Percentiles rank a stretch among this genome's conserved stretches.
Evolutionary conservation across 2,329 filamentous ascomycete species (phyloP).

Genomic region (Lecanicillium sp.): DNA sequence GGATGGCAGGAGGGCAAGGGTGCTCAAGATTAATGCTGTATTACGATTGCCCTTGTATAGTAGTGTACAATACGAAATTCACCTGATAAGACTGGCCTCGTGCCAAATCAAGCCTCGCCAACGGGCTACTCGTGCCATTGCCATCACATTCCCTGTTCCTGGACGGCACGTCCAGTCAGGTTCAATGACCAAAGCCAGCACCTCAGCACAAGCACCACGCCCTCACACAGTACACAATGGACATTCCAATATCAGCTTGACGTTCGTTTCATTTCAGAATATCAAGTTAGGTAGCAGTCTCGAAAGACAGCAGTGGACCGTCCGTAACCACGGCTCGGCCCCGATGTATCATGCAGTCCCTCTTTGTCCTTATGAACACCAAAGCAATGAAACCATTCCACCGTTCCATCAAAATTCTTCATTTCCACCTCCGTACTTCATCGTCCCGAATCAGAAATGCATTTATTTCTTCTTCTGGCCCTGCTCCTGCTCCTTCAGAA

Average conservation of each 20-base stretch:
- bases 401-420: slow-evolving; percentile 16
- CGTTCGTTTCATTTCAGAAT: slow-evolving; percentile 36
- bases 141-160: too few relatives aligned
- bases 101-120: too few relatives aligned
- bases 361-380: slow-evolving; percentile 44
- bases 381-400: slow-evolving; percentile 38
- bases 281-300: slow-evolving; percentile 35
- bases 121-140: too few relatives aligned
- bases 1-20: slow-evolving; percentile 64
- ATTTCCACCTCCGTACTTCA: slow-evolving; percentile 16
- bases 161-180: too few relatives aligned
- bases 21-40: slow-evolving; percentile 18
- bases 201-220: too few relatives aligned
- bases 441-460: slow-evolving; percentile 11
- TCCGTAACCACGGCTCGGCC: slow-evolving; percentile 25
- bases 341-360: slow-evolving; percentile 41
- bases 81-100: too few relatives aligned
- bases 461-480: slow-evolving; percentile 62
- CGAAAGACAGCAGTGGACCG: slow-evolving; percentile 37
- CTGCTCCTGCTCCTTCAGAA: slow-evolving; percentile 95
- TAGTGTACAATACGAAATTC: slow-evolving; percentile 8
- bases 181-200: too few relatives aligned
- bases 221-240: not conserved
- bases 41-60: not conserved
- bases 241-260: slow-evolving; percentile 24